Base-by-base conservation (phyloP, 345 rosid species). In the Salix brachista region DNA sequence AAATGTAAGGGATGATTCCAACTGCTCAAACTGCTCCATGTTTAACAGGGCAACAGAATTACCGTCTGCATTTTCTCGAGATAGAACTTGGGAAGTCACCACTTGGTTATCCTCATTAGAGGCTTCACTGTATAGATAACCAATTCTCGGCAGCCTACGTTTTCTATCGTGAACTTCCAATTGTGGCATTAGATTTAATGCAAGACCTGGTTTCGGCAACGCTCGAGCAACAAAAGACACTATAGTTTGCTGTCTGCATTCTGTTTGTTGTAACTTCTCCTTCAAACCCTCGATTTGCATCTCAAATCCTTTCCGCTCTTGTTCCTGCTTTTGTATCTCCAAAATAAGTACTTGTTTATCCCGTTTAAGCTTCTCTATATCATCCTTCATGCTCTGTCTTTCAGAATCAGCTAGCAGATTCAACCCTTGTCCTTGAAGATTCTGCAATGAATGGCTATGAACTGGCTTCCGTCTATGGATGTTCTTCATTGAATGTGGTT, bases 401-500 rank as follows among this genome's bases (percentile, higher is more conserved):
- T 94, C 99, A 16, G 88, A 73, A 41, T 91, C 97, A 2, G 88
- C 83, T 73, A 89, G 81, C 26, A 90, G 73, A 73, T 84, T 78
- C 79, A 74, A 73, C 62, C 86, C 92, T 75, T 87, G 96, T 65
- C 85, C 84, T 32, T 84, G 90, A 48, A 86, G 82, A 80, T 80
- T 92, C 72, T 79, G 89, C 82, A 81, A 54, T 39, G 99, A 96
- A 82, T 91, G 98, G 82, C 97, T 92, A 76, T 94, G 98, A 74
- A 94, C 97, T 0, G 98, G 98, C 85, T 94, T 96, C 61, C 94
- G 84, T 80, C 98, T 85, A 67, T 90, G 97, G 70, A 94, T 96
- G 88, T 94, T 96, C 89, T 84, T 92, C 92, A 96, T 71, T 30
- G 88, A 93, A 28, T 85, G 80, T 6, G 97, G 92, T 48, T 82